A percentile compares a stretch with the other conserved stretches of the same genome.
Conservation (phyloP, 352 stramenopile species). For the Peronospora belbahrii region DNA sequence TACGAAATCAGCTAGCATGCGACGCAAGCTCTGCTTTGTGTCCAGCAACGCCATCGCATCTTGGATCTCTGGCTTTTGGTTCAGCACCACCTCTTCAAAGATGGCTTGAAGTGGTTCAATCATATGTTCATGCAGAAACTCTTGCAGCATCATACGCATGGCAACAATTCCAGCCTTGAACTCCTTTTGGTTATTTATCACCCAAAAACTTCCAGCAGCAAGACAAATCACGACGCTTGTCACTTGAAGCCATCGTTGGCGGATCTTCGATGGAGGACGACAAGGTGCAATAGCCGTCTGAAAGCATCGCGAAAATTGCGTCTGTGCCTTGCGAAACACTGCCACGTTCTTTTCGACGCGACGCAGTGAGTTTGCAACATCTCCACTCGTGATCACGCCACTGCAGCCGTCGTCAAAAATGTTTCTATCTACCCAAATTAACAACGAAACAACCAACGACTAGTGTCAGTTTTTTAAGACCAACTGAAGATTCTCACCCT, state of each 20-base stretch:
- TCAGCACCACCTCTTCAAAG: conserved; percentile 70
- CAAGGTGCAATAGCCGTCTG: conserved; percentile 47
- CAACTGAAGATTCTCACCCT: too few relatives aligned
- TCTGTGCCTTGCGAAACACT: conserved; percentile 33
- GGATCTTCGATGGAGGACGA: conserved; percentile 57
- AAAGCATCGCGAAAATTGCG: conserved; percentile 49
- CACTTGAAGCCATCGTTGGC: conserved; percentile 65
- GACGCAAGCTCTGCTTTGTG: conserved; percentile 72
- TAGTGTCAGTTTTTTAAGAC: background rate
- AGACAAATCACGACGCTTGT: conserved; percentile 47
- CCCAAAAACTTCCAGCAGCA: conserved; percentile 47
- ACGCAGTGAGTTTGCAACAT: conserved; percentile 40
- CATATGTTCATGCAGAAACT: conserved; percentile 80
- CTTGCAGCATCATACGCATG: conserved; percentile 33
- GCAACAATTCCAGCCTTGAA: conserved; percentile 43
- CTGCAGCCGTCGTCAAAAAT: conserved; percentile 18
- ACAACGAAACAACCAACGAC: background rate
- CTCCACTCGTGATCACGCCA: conserved; percentile 11
- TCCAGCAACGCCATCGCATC: conserved; percentile 66
- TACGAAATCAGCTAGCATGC: conserved; percentile 76
- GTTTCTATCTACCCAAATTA: conserved; percentile 12
- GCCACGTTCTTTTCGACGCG: conserved; percentile 43
- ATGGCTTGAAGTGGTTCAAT: conserved; percentile 72
- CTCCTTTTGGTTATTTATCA: conserved; percentile 57
- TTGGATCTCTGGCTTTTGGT: conserved; percentile 80